Evolutionary conservation across 208 protist genomes (phyloP), one percentile per base, ranked within the genome.

Genomic region (Acanthamoeba royreba): DNA sequence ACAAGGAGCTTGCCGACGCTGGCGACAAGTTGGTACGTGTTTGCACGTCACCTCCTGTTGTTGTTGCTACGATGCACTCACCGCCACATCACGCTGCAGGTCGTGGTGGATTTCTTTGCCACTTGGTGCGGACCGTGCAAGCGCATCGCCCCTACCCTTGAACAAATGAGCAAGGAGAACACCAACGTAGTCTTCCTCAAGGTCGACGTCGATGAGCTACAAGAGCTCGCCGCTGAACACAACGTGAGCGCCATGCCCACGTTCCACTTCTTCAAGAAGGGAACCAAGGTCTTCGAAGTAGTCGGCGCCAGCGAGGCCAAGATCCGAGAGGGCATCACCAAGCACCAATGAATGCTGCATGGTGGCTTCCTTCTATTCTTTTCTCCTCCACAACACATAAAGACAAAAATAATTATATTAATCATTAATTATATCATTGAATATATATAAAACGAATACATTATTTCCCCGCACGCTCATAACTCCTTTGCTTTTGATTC

Each of bases 201-300:
- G 72, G 74, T 95, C 13, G 94, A 96, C 93, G 94, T 96, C 9
- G 95, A 96, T 79, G 85, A 96, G 61, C 15, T 86, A 0, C 13
- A 83, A 33, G 91, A 93, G 13, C 19, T 95, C 61, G 42, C 47
- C 33, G 40, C 22, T 7, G 69, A 90, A 17, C 28, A 8, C 42
- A 33, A 28, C 52, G 77, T 96, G 31, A 69, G 52, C 74, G 90
- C 69, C 38, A 95, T 96, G 92, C 95, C 95, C 63, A 96, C 94
- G 33, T 95, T 96, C 90, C n/a, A 74, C 77, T 96, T 96, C 86
- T 92, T 58, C 46, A 95, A 95, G 79, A 95, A 96, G 46, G 94
- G 92, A 40, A 33, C 0, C 1, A 87, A 95, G 33, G 42, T 96
- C 42, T 40, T 53, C 43, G 72, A 93, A 25, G 22, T 96, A 28